Evolutionary conservation across 2,329 filamentous ascomycete genomes (phyloP).

Genomic region (Xylaria sp.): DNA sequence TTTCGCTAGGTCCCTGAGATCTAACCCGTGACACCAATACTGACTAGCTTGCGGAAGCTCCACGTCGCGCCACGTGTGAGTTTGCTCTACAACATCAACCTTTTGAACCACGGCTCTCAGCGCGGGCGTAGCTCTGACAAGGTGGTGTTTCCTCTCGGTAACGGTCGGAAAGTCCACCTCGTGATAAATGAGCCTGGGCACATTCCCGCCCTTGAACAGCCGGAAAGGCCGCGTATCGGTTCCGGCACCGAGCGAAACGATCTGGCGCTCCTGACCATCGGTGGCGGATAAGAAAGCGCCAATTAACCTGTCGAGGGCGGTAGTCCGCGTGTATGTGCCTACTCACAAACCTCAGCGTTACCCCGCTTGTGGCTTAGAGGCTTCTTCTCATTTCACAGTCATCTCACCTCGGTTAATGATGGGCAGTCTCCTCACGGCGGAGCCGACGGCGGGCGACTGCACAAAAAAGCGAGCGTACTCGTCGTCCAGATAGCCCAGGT

Average conservation of each 20-base stretch:
- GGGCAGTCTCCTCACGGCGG: constrained; percentile 75
- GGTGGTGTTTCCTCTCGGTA: constrained; percentile 71
- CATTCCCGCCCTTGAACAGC: constrained; percentile 63
- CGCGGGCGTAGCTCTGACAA: constrained; percentile 59
- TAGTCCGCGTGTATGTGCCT: constrained; percentile 94
- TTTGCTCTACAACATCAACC: constrained; percentile 46
- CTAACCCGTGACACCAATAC: constrained; percentile 72
- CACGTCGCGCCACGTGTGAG: constrained; percentile 56
- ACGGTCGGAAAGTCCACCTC: constrained; percentile 90
- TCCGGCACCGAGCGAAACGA: constrained; percentile 91
- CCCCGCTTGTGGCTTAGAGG: constrained; percentile 29
- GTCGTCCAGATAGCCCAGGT: constrained; percentile 85
- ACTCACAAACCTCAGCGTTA: constrained; percentile 43
- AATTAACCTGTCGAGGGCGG: constrained; percentile 82
- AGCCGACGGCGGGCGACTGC: constrained; percentile 54
- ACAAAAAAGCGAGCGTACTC: constrained; percentile 80
- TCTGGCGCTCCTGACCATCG: constrained; percentile 67
- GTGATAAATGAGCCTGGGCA: constrained; percentile 75
- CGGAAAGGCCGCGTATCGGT: constrained; percentile 92
- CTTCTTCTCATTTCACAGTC: background rate
- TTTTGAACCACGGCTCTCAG: constrained; percentile 54
- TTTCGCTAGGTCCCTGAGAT: constrained; percentile 71
- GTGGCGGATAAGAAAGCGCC: constrained; percentile 70
- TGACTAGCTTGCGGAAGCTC: constrained; percentile 53
- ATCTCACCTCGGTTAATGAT: constrained; percentile 89